These are phyloP conservation scores for Exophiala alcalophila DNA, from an alignment of 2,329 filamentous ascomycete genomes.

Conservation along the genomic window DNA sequence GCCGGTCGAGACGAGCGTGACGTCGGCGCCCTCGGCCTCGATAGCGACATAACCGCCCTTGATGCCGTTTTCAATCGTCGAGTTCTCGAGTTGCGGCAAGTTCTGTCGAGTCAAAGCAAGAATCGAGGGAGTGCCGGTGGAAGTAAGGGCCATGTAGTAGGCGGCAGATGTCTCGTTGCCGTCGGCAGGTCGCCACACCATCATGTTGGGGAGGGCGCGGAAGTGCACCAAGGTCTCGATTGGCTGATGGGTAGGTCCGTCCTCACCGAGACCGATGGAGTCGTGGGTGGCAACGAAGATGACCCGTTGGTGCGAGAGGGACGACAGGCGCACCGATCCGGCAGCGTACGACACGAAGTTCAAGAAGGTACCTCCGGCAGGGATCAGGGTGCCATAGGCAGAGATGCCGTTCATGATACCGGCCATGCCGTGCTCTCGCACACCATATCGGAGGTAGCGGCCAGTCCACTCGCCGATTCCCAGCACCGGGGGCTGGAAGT, in stretches of 20 bases:
- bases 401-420: slow-evolving; percentile 69
- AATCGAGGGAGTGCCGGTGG: slow-evolving; percentile 86
- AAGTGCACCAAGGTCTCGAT: slow-evolving; percentile 98
- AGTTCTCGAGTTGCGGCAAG: slow-evolving; percentile 94
- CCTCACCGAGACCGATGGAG: slow-evolving; percentile 98
- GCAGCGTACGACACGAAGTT: slow-evolving; percentile 99
- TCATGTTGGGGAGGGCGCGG: slow-evolving; percentile 97
- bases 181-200: slow-evolving; percentile 98
- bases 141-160: slow-evolving; percentile 92
- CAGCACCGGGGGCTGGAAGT: slow-evolving; percentile 89
- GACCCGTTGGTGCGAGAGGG: slow-evolving; percentile 82
- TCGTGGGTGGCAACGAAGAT: slow-evolving; percentile 98
- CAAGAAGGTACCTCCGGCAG: slow-evolving; percentile 93
- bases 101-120: slow-evolving; percentile 96
- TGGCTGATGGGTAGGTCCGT: slow-evolving; percentile 97
- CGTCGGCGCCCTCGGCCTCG: slow-evolving; percentile 76
- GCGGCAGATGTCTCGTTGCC: slow-evolving; percentile 97
- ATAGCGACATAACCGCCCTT: slow-evolving; percentile 94
- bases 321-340: slow-evolving; percentile 88
- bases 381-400: slow-evolving; percentile 92
- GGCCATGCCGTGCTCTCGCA: slow-evolving; percentile 53
- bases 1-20: slow-evolving; percentile 91
- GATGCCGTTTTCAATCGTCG: slow-evolving; percentile 79
- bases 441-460: slow-evolving; percentile 67
- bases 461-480: slow-evolving; percentile 86